Evolutionary conservation across 2,329 filamentous ascomycete species (phyloP).

Genomic region (Monosporascus sp.): DNA sequence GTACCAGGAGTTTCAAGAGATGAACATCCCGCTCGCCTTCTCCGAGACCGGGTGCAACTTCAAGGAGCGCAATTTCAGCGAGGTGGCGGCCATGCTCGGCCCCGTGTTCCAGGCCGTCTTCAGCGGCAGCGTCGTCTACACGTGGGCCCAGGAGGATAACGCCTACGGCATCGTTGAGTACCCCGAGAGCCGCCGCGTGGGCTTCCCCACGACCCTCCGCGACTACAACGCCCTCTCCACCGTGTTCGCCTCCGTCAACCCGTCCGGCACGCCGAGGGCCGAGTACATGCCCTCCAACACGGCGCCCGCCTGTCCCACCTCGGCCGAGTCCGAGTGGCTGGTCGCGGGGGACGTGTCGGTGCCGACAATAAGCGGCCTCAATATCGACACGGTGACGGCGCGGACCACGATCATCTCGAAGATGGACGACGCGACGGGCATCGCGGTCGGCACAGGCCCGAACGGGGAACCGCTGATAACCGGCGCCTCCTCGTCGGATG

Average conservation of each 20-base stretch:
- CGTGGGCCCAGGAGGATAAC: slow-evolving; percentile 41
- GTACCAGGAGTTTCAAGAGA: slow-evolving; percentile 52
- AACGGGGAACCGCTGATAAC: no score
- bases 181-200: slow-evolving; percentile 32
- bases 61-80: slow-evolving; percentile 50
- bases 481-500: no score
- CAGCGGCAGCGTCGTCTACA: slow-evolving; percentile 51
- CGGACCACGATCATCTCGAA: not conserved
- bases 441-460: no score
- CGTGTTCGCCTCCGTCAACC: slow-evolving; percentile 49
- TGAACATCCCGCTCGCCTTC: slow-evolving; percentile 59
- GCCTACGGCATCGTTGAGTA: slow-evolving; percentile 30
- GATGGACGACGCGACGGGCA: not conserved
- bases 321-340: not conserved
- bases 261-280: slow-evolving; percentile 49
- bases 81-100: slow-evolving; percentile 56
- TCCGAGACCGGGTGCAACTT: slow-evolving; percentile 63
- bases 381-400: not conserved
- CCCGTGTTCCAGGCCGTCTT: slow-evolving; percentile 52
- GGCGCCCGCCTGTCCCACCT: slow-evolving; percentile 24
- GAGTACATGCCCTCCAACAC: slow-evolving; percentile 56
- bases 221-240: slow-evolving; percentile 56
- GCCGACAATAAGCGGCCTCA: not conserved
- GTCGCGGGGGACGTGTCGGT: not conserved
- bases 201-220: slow-evolving; percentile 43